Evolutionary conservation across 2,329 filamentous ascomycete genomes (phyloP), one percentile per base, ranked within the genome.

Genomic region (Fusarium acutatum): DNA sequence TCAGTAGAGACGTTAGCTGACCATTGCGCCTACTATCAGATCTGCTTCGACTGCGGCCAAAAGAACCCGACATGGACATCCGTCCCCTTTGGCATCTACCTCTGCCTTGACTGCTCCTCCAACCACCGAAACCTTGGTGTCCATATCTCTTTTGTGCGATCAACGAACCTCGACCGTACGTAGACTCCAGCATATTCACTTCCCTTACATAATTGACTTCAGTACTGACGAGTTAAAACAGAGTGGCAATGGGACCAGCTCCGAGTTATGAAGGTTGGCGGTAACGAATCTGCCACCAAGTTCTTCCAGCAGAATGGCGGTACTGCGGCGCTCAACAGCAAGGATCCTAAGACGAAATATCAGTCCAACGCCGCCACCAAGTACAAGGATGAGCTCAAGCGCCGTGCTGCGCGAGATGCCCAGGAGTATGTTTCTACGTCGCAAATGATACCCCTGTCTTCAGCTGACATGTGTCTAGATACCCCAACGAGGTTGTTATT

Each of bases 171-270:
- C 83, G 96, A 99, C 83, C 95, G 96, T 98, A 93, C 81, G 94
- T 81, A 35, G 68, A 62, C 49, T 37, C 32, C 60, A 69, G 37
- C 47, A 38, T 26, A n/a, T 59, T 47, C 26, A 35, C 38, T 22
- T 56, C 40, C n/a, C 30, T 43, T 46, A 18, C n/a, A 34, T 37
- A 32, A 30, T 50, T 49, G 18, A 58, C 41, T 41, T 17, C 34
- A 58, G 40, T 47, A 82, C 73, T 72, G 65, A 73, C 53, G 30
- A 47, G 41, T 53, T 35, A 52, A 34, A 59, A 41, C 78, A 94
- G 92, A 94, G 86, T 99, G 96, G 96, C 95, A 98, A 93, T 99
- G 96, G 96, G 95, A 98, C 77, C 96, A 99, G 83, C 89, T 99
- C 69, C 93, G 96, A 59, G 84, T 96, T 65, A 98, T 99, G 96